A percentile compares a stretch with the other conserved stretches of the same genome.
phyloP scores from a whole-genome alignment of 2,329 filamentous ascomycete genomes.

The Aspergillus glaucus region DNA sequence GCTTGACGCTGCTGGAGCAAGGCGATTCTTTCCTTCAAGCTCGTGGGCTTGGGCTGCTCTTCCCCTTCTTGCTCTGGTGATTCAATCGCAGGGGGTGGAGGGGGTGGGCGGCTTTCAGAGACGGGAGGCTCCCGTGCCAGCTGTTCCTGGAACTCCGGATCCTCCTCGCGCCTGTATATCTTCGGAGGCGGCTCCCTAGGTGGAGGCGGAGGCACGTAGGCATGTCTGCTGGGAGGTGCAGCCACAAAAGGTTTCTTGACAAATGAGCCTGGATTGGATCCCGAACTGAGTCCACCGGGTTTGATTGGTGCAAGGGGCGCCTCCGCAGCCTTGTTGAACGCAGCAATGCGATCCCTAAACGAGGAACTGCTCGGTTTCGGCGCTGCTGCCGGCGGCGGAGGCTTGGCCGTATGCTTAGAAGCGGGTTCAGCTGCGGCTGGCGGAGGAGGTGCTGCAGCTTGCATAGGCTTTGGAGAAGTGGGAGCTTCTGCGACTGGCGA shows the following conservation, averaged over 20 bases:
- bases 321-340: conserved; percentile 86
- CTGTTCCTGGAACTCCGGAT: conserved; percentile 49
- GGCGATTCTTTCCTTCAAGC: conserved; percentile 90
- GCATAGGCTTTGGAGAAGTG: conserved; percentile 20
- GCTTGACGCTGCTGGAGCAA: conserved; percentile 88
- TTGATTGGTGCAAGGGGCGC: conserved; percentile 88
- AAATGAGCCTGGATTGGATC: conserved; percentile 58
- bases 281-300: conserved; percentile 55
- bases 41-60: conserved; percentile 84
- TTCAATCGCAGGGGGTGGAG: conserved; percentile 26
- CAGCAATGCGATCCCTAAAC: conserved; percentile 92
- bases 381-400: conserved; percentile 58
- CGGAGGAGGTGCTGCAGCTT: conserved; percentile 18
- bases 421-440: conserved; percentile 25
- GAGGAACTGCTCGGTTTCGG: conserved; percentile 72
- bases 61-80: conserved; percentile 54
- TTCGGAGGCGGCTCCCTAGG: conserved; percentile 65
- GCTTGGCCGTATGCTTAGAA: conserved; percentile 44
- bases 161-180: conserved; percentile 80
- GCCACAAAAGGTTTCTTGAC: conserved; percentile 97
- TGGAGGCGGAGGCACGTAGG: conserved; percentile 78
- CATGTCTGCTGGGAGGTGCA: conserved; percentile 85
- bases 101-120: conserved; percentile 24
- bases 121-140: conserved; percentile 27
- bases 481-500: conserved; percentile 17